Base-by-base conservation (phyloP, 139 green algal species). In the Coccomyxa sp. region DNA sequence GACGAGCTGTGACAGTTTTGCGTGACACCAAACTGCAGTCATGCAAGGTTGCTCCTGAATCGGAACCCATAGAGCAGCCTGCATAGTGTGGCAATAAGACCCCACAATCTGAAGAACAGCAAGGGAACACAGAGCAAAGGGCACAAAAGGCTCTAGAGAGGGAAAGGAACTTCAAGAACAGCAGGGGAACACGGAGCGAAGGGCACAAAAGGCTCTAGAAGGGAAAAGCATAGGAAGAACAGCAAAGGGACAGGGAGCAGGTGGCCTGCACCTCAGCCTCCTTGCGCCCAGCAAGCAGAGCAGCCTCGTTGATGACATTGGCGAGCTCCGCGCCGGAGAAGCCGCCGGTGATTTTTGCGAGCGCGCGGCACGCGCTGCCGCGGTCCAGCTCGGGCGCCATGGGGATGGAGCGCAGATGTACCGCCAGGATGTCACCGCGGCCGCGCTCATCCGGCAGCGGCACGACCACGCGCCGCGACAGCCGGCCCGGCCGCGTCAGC, bases 301-400 rank as follows among this genome's bases (percentile, higher is more conserved):
- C 89, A 7, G 91, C 95, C 89, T 99, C 96, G 80, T 99, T 98
- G 60, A 98, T 92, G 84, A 98, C 90, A 83, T 99, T 98, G 23
- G 93, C 91, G 83, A 99, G 91, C 87, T 99, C 95, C n/a, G 96
- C 96, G 59, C 96, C 96, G 28, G 84, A 88, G 68, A 94, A 92
- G 32, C 87, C 88, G 32, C 58, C 63, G 13, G 81, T 82, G 28
- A 82, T 71, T 9, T 67, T 81, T 15, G 81, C 81, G 18, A 84
- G n/a, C 71, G 51, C 30, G 23, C 67, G 51, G 30, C 78, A 86
- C 17, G 58, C 45, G 15, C 31, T 21, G n/a, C 80, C 58, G 28
- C 63, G 66, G 13, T 82, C 82, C 45, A 31, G 51, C 28, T 84
- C 81, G 59, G 17, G 84, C 67, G 14, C 87, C 89, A 95, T 79